Base-by-base conservation (phyloP, 495 filamentous ascomycete genomes). In the Tuber indicum region DNA sequence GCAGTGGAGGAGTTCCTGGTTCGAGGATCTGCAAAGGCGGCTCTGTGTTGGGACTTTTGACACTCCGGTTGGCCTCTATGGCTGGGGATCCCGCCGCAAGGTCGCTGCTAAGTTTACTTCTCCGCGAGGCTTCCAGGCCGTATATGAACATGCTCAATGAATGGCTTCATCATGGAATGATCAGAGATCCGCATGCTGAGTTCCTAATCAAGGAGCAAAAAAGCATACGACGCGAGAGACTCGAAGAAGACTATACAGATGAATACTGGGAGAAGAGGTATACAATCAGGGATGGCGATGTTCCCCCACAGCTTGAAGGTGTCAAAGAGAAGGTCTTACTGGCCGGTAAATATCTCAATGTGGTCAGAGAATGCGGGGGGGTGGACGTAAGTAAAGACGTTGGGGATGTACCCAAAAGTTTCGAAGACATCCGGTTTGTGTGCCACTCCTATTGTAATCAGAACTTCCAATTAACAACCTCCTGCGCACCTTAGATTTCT, bases 221-320 rank as follows among this genome's bases (percentile, higher is more conserved):
- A 85, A 96, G 93, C 81, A 98, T 99, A 81, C 91, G 91, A 74
- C 89, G 96, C 32, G 96, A 98, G 81, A 89, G 92, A 81, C 86
- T 99, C 17, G 94, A 98, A 83, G 90, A 97, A 81, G 96, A 99
- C 85, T 99, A 98, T 81, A 98, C 94, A 0, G 96, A 99, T 82
- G 96, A 98, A 80, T 99, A 99, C 84, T 99, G 96, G 96, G 96
- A 98, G 82, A 94, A 97, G 84, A 88, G 96, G 75, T 99, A 99
- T 81, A 97, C 94, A 19, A 93, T 98, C 76, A 90, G 96, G 66
- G 92, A 97, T 69, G 88, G 92, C 70, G 94, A 96, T 75, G 91
- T 98, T 19, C 96, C 96, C 4, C 95, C 96, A 19, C 96, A 99
- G 83, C 88, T 99, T 9, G 93, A 96, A 81, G 91, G 87, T 74